A percentile compares a stretch with the other conserved stretches of the same genome.
Conservation (phyloP, 2,329 filamentous ascomycete genomes). For the Apiospora hydei region DNA sequence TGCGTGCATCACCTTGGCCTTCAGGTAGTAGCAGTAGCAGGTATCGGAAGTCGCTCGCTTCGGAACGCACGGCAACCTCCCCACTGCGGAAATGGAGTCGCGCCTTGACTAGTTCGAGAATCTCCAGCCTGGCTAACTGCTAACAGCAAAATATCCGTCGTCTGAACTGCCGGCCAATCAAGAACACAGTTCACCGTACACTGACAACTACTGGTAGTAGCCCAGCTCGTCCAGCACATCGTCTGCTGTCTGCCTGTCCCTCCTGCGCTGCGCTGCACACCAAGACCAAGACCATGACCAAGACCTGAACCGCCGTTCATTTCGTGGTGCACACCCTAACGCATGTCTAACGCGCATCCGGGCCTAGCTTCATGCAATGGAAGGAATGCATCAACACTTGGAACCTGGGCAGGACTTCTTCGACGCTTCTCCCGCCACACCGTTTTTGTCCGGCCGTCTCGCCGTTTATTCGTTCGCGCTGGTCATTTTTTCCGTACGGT, state of each 20-base stretch:
- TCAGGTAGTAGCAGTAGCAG: neutral
- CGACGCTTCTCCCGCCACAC: constrained; percentile 8
- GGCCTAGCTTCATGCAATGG: constrained; percentile 17
- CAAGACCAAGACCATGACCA: neutral
- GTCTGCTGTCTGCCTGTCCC: neutral
- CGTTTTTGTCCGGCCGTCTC: neutral
- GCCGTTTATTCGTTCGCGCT: neutral
- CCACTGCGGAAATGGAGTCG: constrained; percentile 14
- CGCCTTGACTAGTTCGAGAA: neutral
- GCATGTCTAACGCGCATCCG: neutral
- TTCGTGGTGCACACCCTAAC: neutral
- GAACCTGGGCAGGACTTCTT: neutral
- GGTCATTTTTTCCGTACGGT: neutral
- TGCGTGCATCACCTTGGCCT: neutral
- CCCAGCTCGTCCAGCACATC: neutral
- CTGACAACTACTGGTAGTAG: neutral
- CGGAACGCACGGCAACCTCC: constrained; percentile 1
- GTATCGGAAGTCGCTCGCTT: neutral
- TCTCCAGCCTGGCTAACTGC: constrained; percentile 8
- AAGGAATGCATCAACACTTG: constrained; percentile 1
- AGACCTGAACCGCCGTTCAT: neutral
- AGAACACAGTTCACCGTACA: neutral
- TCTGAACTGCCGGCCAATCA: constrained; percentile 14
- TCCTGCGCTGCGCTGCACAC: neutral
- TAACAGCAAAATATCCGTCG: constrained; percentile 10